Evolutionary conservation across 768 basidiomycete species (phyloP).

Genomic region (Lactarius evosmus): DNA sequence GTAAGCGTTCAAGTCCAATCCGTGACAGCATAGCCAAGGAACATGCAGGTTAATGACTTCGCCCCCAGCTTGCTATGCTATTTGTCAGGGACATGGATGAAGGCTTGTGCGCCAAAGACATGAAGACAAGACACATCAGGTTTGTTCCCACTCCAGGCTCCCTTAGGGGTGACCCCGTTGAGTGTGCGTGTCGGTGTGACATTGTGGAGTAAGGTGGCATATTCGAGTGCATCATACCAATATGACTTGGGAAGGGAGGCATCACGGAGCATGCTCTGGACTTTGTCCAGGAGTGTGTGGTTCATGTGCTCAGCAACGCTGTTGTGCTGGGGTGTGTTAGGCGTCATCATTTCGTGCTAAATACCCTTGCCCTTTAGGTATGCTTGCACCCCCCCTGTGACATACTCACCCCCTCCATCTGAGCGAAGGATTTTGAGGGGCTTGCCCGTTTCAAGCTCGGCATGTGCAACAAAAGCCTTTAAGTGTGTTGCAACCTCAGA

Average conservation of each 20-base stretch:
- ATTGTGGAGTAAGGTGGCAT: constrained; percentile 25
- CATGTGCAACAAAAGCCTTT: constrained; percentile 23
- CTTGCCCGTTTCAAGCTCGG: constrained; percentile 25
- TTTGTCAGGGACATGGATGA: constrained; percentile 14
- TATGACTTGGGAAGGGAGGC: constrained; percentile 14
- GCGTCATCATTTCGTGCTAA: constrained; percentile 1
- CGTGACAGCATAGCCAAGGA: constrained; percentile 27
- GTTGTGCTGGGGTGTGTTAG: constrained; percentile 22
- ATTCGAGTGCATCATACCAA: constrained; percentile 1
- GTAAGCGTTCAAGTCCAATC: too few relatives aligned
- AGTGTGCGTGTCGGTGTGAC: constrained; percentile 20
- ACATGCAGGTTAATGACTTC: constrained; percentile 24
- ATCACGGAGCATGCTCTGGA: constrained; percentile 23
- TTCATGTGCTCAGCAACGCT: constrained; percentile 31
- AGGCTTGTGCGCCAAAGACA: constrained; percentile 22
- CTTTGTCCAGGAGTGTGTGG: constrained; percentile 23
- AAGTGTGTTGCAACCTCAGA: constrained; percentile 18
- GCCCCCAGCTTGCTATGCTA: constrained; percentile 20
- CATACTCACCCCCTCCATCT: constrained; percentile 33
- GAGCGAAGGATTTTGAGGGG: constrained; percentile 27
- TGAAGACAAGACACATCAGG: constrained; percentile 18
- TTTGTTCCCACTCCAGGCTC: constrained; percentile 23
- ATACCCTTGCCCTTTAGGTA: constrained; percentile 27
- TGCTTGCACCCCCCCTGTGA: neutral
- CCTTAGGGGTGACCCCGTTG: constrained; percentile 23